phyloP scores from a whole-genome alignment of 1,284 basidiomycete species.

The Cryptococcus amylolentus region DNA sequence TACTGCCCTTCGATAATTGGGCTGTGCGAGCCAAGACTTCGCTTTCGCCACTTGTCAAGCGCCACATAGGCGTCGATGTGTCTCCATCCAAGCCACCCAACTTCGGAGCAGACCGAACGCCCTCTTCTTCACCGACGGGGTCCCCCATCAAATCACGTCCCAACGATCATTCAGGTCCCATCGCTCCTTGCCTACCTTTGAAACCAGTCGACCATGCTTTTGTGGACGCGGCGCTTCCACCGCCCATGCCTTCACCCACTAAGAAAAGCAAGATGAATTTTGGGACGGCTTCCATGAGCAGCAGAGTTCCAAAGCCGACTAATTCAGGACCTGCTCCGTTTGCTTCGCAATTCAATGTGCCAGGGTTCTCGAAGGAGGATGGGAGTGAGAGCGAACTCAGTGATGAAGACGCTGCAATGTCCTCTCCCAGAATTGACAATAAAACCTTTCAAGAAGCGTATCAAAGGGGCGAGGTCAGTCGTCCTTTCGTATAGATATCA shows the following conservation, averaged over 20 bases:
- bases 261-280: neutral
- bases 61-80: slow-evolving; percentile 8
- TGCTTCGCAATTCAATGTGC: slow-evolving; percentile 32
- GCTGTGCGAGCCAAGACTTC: slow-evolving; percentile 63
- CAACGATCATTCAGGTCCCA: slow-evolving; percentile 14
- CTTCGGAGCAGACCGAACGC: slow-evolving; percentile 8
- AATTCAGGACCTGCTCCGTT: neutral
- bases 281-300: slow-evolving; percentile 5
- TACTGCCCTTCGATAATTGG: slow-evolving; percentile 91
- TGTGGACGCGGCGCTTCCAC: neutral
- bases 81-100: slow-evolving; percentile 19
- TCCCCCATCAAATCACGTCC: slow-evolving; percentile 18
- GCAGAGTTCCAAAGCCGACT: neutral
- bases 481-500: neutral
- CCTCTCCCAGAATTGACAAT: slow-evolving; percentile 1
- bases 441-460: slow-evolving; percentile 19
- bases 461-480: slow-evolving; percentile 47
- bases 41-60: slow-evolving; percentile 31
- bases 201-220: slow-evolving; percentile 2
- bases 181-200: slow-evolving; percentile 5
- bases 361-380: slow-evolving; percentile 33
- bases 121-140: neutral
- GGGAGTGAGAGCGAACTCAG: slow-evolving; percentile 44
- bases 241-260: no score
- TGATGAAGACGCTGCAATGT: slow-evolving; percentile 30